These are phyloP conservation scores for Daphne laureola DNA, from an alignment of 441 rosid genomes.

Conservation along the genomic window DNA sequence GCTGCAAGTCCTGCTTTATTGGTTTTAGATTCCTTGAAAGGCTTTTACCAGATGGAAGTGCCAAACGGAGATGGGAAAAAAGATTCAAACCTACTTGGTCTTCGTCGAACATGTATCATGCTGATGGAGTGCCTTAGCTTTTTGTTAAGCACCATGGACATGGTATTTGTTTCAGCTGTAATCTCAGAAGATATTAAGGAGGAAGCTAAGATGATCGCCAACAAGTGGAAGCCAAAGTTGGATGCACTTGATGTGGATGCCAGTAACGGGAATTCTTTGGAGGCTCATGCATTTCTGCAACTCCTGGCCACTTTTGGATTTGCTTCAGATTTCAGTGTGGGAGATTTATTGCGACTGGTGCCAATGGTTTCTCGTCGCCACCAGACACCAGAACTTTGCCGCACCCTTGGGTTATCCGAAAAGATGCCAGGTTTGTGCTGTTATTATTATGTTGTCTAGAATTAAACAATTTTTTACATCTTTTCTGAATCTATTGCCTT, in stretches of 20 bases:
- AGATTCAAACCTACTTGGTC: slow-evolving; percentile 75
- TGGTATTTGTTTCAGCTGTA: slow-evolving; percentile 36
- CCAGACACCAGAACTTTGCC: slow-evolving; percentile 93
- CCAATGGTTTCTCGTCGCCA: slow-evolving; percentile 99
- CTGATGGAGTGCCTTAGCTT: slow-evolving; percentile 92
- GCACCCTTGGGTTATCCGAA: slow-evolving; percentile 72
- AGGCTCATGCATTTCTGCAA: slow-evolving; percentile 97
- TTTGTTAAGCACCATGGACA: slow-evolving; percentile 43
- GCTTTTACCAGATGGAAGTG: slow-evolving; percentile 61
- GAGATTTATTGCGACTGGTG: slow-evolving; percentile 60
- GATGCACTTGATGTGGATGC: slow-evolving; percentile 70
- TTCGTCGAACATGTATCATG: slow-evolving; percentile 95
- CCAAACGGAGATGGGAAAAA: slow-evolving; percentile 71
- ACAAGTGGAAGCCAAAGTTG: slow-evolving; percentile 83
- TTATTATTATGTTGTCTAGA: background rate
- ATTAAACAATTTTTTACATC: background rate
- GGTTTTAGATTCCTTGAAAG: slow-evolving; percentile 74
- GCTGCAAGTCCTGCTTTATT: slow-evolving; percentile 73
- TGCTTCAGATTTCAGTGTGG: slow-evolving; percentile 69
- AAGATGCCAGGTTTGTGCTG: slow-evolving; percentile 82
- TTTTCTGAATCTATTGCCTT: too few species aligned
- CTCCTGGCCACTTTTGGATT: slow-evolving; percentile 81
- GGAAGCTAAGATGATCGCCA: slow-evolving; percentile 72
- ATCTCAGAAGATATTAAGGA: slow-evolving; percentile 56
- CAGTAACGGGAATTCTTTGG: slow-evolving; percentile 94